Conservation (phyloP, 2,329 filamentous ascomycete genomes). For the Phialemoniopsis sp. region DNA sequence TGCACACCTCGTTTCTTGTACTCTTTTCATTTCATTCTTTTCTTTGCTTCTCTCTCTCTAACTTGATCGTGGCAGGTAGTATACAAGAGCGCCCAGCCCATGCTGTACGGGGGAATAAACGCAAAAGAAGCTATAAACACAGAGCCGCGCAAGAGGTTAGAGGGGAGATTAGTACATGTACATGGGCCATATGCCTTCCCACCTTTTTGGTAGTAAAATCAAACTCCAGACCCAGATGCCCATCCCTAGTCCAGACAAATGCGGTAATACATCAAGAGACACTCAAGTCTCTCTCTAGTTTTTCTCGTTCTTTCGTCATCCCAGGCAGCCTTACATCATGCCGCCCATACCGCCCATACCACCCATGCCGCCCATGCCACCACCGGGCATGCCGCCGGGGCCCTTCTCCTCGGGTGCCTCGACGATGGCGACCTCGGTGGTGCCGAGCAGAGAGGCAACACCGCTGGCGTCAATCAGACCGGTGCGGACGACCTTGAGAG, state of each 20-base stretch:
- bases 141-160: neutral
- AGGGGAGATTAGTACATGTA: constrained; percentile 3
- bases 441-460: constrained; percentile 94
- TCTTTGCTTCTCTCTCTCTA: neutral
- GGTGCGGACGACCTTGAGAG: constrained; percentile 98
- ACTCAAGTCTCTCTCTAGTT: too few species aligned
- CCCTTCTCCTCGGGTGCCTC: constrained; percentile 94
- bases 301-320: constrained; percentile 9
- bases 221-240: constrained; percentile 10
- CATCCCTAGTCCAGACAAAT: neutral
- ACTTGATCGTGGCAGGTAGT: neutral
- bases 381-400: constrained; percentile 51
- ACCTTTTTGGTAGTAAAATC: constrained; percentile 17
- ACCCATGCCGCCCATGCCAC: constrained; percentile 67
- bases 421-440: constrained; percentile 96
- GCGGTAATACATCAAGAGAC: constrained; percentile 2
- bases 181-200: constrained; percentile 27
- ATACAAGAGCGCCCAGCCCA: too few species aligned
- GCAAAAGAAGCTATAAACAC: constrained; percentile 1
- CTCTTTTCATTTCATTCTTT: neutral
- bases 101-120: neutral
- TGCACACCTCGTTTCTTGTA: neutral
- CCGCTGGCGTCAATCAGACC: constrained; percentile 91
- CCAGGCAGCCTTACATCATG: constrained; percentile 49
- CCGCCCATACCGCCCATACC: constrained; percentile 58